A percentile compares a stretch with the other conserved stretches of the same genome.
Conservation (phyloP, 441 rosid genomes). For the Gossypium schwendimanii region DNA sequence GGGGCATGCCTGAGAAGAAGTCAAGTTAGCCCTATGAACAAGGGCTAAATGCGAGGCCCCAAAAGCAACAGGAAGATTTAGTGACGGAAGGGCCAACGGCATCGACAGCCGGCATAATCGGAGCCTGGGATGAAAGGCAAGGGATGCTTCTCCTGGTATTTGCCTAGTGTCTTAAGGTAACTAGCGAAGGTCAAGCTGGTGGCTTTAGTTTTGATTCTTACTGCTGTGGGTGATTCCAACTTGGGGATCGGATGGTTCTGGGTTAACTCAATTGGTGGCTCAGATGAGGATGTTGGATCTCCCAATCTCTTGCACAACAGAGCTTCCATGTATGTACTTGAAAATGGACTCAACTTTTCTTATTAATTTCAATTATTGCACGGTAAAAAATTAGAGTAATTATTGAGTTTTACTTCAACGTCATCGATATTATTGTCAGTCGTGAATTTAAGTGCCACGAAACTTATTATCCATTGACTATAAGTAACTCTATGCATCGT, state of each 20-base stretch:
- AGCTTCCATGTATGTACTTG: conserved; percentile 53
- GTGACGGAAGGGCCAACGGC: conserved; percentile 58
- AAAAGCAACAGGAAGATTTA: conserved; percentile 62
- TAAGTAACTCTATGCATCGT: no score
- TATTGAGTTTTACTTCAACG: no score
- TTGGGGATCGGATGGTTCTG: conserved; percentile 49
- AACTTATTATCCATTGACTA: no score
- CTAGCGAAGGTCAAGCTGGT: conserved; percentile 83
- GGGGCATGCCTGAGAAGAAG: conserved; percentile 16
- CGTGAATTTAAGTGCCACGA: no score
- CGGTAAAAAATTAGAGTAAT: no score
- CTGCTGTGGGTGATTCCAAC: conserved; percentile 45
- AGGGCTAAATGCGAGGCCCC: conserved; percentile 95
- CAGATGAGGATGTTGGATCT: conserved; percentile 51
- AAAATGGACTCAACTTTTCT: no score
- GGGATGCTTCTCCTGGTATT: conserved; percentile 75
- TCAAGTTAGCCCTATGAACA: conserved; percentile 66
- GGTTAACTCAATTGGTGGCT: conserved; percentile 40
- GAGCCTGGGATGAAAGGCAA: conserved; percentile 90
- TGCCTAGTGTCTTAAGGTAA: conserved; percentile 84
- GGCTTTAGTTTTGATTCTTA: conserved; percentile 67
- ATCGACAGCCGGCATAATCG: conserved; percentile 79
- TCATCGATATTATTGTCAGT: no score
- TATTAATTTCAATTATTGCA: no score
- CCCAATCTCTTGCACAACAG: conserved; percentile 62